phyloP scores from a whole-genome alignment of 345 rosid genomes.

The Fremontodendron californicum region DNA sequence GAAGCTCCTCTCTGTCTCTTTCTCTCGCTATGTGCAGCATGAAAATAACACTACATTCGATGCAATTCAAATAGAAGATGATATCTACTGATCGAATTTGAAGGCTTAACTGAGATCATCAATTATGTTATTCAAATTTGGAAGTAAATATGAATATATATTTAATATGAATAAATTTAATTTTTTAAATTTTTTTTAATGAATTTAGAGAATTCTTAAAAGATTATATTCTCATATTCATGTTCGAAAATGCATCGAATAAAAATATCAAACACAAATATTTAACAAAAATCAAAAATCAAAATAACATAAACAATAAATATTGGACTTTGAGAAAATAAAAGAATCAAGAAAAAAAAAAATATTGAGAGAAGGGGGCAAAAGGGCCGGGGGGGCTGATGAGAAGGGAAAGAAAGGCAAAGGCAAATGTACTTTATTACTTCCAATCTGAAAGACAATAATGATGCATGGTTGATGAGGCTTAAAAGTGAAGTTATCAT shows the following conservation, averaged over 20 bases:
- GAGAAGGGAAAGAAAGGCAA: neutral
- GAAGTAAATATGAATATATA: no score
- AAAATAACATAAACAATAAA: no score
- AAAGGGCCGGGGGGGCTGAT: neutral
- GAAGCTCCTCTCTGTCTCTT: neutral
- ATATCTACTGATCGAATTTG: neutral
- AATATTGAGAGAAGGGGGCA: neutral
- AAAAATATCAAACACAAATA: no score
- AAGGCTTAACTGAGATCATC: neutral
- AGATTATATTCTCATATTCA: no score
- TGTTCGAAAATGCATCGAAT: no score
- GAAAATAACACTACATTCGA: neutral
- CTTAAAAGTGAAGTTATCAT: constrained; percentile 17
- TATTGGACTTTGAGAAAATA: neutral
- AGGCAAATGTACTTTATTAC: neutral
- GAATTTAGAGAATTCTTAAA: no score
- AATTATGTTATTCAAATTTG: no score
- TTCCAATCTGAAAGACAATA: neutral
- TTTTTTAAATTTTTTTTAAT: no score
- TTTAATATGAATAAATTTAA: no score
- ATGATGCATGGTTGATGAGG: constrained; percentile 10
- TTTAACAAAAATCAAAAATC: no score
- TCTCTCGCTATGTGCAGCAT: neutral
- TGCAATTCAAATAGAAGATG: neutral
- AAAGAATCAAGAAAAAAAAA: no score